Evolutionary conservation across 768 basidiomycete genomes (phyloP).

Genomic region (Mycena pura): DNA sequence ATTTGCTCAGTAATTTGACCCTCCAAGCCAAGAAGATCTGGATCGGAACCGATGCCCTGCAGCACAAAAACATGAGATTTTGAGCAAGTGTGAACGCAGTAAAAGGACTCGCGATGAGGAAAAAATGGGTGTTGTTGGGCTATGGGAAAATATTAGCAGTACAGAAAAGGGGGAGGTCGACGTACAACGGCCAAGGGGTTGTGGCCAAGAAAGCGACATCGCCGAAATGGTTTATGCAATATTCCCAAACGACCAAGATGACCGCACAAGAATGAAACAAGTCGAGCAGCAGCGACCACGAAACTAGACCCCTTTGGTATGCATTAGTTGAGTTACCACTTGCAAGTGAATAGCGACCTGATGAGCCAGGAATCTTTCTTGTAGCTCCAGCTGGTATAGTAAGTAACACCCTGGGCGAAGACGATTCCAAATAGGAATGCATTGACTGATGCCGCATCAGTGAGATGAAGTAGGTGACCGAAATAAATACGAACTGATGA

Average conservation of each 20-base stretch:
- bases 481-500: not conserved
- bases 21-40: slow-evolving; percentile 3
- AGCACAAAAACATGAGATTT: not conserved
- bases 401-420: not conserved
- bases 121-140: slow-evolving; percentile 9
- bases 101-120: not conserved
- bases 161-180: not conserved
- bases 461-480: not conserved
- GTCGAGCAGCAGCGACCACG: slow-evolving; percentile 1
- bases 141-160: not conserved
- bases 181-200: slow-evolving; percentile 7
- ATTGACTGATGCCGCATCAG: not conserved
- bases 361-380: not conserved
- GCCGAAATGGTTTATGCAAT: slow-evolving; percentile 3
- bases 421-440: slow-evolving; percentile 1
- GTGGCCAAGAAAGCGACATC: not conserved
- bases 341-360: not conserved
- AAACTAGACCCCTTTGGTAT: slow-evolving; percentile 3
- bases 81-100: not conserved
- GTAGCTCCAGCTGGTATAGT: not conserved
- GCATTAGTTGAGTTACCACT: not conserved
- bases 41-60: slow-evolving; percentile 3
- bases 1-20: not conserved
- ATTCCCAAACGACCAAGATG: slow-evolving; percentile 3
- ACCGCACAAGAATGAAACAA: not conserved